Evolutionary conservation across 305 asterid genomes (phyloP), one percentile per base, ranked within the genome.

Genomic region (Ilex paraguariensis): DNA sequence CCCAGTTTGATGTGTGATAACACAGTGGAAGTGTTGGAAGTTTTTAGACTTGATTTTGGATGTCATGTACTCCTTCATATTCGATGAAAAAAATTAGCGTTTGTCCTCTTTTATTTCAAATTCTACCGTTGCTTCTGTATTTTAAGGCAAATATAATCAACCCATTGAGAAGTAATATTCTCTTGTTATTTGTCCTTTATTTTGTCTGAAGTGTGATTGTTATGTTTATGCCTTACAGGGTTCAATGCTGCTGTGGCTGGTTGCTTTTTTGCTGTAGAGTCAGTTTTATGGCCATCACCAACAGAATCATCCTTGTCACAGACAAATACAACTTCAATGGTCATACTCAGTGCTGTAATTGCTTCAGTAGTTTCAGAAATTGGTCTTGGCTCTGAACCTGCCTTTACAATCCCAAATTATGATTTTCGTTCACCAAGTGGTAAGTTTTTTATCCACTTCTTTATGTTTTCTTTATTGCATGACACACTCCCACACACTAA

Each of bases 191-290:
- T 21, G 31, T 65, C 51, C 39, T n/a, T 55, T 56, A 52, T 33
- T 31, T 54, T 60, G 46, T 31, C 2, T 66, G 67, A 62, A 61
- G 67, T 14, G 21, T 53, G 31, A 6, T 52, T 21, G 28, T 21
- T 57, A 14, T 53, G 7, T 46, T 40, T 64, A 40, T 31, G 33
- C 51, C 67, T 53, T 60, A 40, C 60, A 92, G 98, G 97, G 74
- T 92, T 92, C 79, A 89, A 87, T 79, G 98, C 97, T 65, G 95
- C 98, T 70, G 96, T 92, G 57, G 97, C 94, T 42, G 97, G 98
- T 75, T 89, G 98, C 78, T 92, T 92, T 79, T 92, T 89, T 55
- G 98, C 97, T 2, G 88, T 92, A 73, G 98, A 92, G 76, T 87
- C 95, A 6, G 97, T 89, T 44, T 73, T 92, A 69, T 92, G 97